Evolutionary conservation across 345 rosid species (phyloP).

Genomic region (Eucalyptus viminalis): DNA sequence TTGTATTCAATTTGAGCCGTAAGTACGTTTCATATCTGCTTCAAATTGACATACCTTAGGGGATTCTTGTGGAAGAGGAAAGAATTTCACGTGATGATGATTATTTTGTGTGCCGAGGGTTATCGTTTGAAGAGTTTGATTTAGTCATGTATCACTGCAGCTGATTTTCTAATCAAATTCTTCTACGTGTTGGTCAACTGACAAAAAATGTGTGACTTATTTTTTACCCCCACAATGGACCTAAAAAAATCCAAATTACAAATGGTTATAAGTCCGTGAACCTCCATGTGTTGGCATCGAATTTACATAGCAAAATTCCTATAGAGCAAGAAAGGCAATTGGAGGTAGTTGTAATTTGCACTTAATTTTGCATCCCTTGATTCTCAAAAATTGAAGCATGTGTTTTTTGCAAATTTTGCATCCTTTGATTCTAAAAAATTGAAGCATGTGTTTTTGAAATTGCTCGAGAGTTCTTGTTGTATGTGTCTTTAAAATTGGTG

Average conservation of each 20-base stretch:
- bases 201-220: fast-evolving
- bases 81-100: background rate
- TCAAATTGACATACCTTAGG: background rate
- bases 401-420: too few species aligned
- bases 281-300: fast-evolving
- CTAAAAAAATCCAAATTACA: background rate
- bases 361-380: background rate
- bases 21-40: fast-evolving
- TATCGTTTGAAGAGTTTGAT: background rate
- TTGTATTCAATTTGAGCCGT: background rate
- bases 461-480: fast-evolving
- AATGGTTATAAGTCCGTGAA: fast-evolving
- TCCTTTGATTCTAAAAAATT: too few species aligned
- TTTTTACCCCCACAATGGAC: fast-evolving
- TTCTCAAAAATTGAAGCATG: background rate
- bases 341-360: background rate
- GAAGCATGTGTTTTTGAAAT: too few species aligned
- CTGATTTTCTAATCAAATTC: background rate
- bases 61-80: background rate
- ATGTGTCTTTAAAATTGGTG: fast-evolving
- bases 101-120: fast-evolving
- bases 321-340: background rate
- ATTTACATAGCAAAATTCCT: background rate
- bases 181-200: fast-evolving
- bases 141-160: too few species aligned